A percentile compares a stretch with the other conserved stretches of the same genome.
Evolutionary conservation across 2,329 filamentous ascomycete species (phyloP).

Genomic region (Coniochaeta sp.): DNA sequence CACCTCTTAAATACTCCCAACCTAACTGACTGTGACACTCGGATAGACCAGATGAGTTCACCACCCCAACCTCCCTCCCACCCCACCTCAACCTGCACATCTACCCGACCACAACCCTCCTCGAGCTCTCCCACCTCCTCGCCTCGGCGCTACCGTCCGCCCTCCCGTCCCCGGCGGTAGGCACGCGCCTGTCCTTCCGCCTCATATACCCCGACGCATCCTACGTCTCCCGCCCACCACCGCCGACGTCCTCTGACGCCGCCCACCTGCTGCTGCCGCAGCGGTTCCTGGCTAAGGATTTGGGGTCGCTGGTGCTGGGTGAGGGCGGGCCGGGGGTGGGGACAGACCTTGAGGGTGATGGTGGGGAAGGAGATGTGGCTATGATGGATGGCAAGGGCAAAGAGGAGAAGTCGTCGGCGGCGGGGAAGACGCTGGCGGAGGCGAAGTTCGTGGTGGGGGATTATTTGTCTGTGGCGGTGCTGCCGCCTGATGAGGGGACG

Average conservation of each 20-base stretch:
- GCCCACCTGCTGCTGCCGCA: conserved; percentile 19
- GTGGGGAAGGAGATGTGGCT: no score
- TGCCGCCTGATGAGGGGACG: conserved; percentile 62
- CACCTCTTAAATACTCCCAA: not conserved
- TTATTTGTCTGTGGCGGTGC: conserved; percentile 75
- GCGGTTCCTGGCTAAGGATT: conserved; percentile 69
- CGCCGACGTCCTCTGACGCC: no score
- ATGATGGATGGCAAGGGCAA: no score
- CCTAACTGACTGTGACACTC: conserved; percentile 7
- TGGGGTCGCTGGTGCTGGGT: conserved; percentile 78
- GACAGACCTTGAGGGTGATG: conserved; percentile 29
- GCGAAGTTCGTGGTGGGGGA: conserved; percentile 83
- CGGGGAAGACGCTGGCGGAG: conserved; percentile 68
- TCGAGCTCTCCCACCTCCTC: conserved; percentile 74
- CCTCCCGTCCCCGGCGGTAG: conserved; percentile 67
- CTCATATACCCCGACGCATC: conserved; percentile 81
- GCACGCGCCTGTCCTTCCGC: conserved; percentile 81
- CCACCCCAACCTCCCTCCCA: conserved; percentile 48
- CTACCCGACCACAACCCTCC: conserved; percentile 73
- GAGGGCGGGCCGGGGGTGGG: conserved; percentile 40
- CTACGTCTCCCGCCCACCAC: conserved; percentile 13
- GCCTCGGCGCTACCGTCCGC: conserved; percentile 55
- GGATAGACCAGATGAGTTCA: conserved; percentile 64
- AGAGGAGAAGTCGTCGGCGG: conserved; percentile 48
- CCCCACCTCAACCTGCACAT: conserved; percentile 76